Evolutionary conservation across 1,284 basidiomycete genomes (phyloP).

Genomic region (Trichosporon asahii): DNA sequence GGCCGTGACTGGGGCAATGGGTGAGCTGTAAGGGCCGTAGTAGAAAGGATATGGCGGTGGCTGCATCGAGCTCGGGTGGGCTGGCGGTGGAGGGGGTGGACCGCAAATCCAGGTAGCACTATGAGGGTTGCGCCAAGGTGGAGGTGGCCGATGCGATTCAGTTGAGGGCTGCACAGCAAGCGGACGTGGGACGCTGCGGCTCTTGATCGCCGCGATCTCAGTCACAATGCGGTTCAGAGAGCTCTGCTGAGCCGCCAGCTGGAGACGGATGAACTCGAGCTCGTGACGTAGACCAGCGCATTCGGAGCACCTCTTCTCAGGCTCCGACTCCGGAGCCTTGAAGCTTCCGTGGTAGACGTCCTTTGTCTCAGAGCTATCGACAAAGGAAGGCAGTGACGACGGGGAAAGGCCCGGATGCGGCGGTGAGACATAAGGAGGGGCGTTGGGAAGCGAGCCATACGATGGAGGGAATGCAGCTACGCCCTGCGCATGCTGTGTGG

Average conservation of each 20-base stretch:
- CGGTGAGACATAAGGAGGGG: background rate
- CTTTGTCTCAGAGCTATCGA: no score
- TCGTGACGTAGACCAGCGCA: background rate
- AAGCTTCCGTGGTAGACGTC: no score
- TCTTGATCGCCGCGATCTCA: background rate
- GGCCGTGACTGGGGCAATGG: background rate
- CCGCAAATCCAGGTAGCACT: background rate
- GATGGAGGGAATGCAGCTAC: background rate
- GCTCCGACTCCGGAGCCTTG: no score
- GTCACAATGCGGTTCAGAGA: background rate
- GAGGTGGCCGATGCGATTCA: background rate
- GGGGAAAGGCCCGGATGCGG: background rate
- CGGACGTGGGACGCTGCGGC: background rate
- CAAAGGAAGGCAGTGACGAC: no score
- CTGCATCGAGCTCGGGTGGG: background rate
- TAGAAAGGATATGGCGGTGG: background rate
- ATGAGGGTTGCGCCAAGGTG: background rate
- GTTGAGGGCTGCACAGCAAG: background rate
- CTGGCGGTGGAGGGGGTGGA: background rate
- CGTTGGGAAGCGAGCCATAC: background rate
- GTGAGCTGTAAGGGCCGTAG: no score
- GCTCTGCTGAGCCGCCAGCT: background rate
- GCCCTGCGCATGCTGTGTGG: background rate
- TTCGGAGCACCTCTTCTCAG: background rate
- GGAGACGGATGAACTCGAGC: background rate